Conservation (phyloP, 129 eudicot species). For the Ambrosia trifida region DNA sequence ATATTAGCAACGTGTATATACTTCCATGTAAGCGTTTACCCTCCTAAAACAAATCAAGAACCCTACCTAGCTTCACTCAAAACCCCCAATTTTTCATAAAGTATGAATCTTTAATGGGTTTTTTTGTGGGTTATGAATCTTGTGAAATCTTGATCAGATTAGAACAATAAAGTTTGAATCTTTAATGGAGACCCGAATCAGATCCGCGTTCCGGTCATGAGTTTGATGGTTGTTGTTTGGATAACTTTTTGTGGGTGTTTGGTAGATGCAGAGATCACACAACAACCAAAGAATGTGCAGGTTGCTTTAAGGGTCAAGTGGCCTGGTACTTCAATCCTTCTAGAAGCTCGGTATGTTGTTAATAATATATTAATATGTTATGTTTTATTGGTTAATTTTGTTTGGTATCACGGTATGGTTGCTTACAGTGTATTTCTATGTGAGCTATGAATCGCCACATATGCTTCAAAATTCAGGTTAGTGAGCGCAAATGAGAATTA, state of each 20-base stretch:
- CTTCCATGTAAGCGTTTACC: slow-evolving; percentile 35
- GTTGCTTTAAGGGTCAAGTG: slow-evolving; percentile 93
- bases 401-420: too few relatives aligned
- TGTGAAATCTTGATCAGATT: slow-evolving; percentile 39
- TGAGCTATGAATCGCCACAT: too few relatives aligned
- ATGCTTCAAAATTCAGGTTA: too few relatives aligned
- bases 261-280: slow-evolving; percentile 54
- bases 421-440: too few relatives aligned
- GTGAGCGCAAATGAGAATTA: too few relatives aligned
- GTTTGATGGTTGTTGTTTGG: slow-evolving; percentile 40
- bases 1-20: slow-evolving; percentile 20
- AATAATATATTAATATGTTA: too few relatives aligned
- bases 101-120: slow-evolving; percentile 31
- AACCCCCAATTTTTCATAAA: slow-evolving; percentile 22
- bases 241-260: slow-evolving; percentile 41
- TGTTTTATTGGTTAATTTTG: background rate
- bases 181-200: slow-evolving; percentile 55
- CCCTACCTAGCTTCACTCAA: slow-evolving; percentile 34
- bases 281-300: slow-evolving; percentile 87
- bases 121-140: slow-evolving; percentile 26
- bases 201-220: slow-evolving; percentile 60
- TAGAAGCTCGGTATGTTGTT: slow-evolving; percentile 84
- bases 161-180: slow-evolving; percentile 17
- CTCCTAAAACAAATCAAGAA: slow-evolving; percentile 11
- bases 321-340: slow-evolving; percentile 80